Evolutionary conservation across 345 rosid genomes (phyloP).

Genomic region (Arabidopsis arenosa): DNA sequence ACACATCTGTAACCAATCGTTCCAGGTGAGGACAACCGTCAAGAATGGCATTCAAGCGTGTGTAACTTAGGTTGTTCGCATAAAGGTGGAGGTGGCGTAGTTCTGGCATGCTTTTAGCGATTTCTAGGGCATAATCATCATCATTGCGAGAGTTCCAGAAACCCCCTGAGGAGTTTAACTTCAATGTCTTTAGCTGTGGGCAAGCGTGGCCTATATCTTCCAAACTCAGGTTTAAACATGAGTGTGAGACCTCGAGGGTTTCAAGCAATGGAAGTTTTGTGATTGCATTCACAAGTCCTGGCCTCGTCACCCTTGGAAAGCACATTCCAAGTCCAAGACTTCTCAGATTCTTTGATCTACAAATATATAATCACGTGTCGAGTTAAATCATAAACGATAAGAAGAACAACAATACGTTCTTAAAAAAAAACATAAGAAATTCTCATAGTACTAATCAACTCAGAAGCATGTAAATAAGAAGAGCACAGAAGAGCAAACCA

Average conservation of each 20-base stretch:
- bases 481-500: background rate
- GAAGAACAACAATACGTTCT: background rate
- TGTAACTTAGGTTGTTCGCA: constrained; percentile 55
- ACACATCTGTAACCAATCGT: constrained; percentile 58
- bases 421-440: background rate
- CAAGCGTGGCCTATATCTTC: constrained; percentile 12
- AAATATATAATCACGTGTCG: background rate
- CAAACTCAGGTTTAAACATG: background rate
- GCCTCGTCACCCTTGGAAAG: constrained; percentile 30
- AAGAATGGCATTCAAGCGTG: constrained; percentile 61
- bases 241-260: constrained; percentile 55
- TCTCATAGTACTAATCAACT: background rate
- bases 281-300: constrained; percentile 47
- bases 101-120: constrained; percentile 58
- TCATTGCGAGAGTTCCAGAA: too few species aligned
- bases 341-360: constrained; percentile 44
- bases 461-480: too few species aligned
- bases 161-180: background rate
- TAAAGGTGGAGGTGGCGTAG: constrained; percentile 56
- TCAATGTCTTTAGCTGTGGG: constrained; percentile 16
- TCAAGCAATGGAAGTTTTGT: constrained; percentile 56
- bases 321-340: constrained; percentile 48
- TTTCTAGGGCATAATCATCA: constrained; percentile 53
- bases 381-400: background rate
- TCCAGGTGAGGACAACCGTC: constrained; percentile 57